Conservation (phyloP, 2,329 filamentous ascomycete genomes). For the Penicillium sp. region DNA sequence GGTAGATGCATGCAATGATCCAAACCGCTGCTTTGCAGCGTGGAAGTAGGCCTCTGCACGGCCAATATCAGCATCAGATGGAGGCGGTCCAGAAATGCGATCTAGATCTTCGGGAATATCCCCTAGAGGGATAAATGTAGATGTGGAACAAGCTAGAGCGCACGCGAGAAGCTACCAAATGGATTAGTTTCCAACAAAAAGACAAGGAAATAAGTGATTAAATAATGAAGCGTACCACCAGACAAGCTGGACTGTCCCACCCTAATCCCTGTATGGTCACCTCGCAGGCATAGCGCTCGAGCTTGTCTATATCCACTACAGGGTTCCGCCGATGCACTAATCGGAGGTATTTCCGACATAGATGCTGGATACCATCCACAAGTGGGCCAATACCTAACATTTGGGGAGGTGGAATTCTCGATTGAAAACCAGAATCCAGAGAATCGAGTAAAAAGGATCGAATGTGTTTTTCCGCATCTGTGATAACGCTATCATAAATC, state of each 20-base stretch:
- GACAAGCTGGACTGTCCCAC: conserved; percentile 27
- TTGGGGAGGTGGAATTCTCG: conserved; percentile 5
- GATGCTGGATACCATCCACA: conserved; percentile 19
- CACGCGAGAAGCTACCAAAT: conserved; percentile 21
- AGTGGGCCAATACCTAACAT: conserved; percentile 13
- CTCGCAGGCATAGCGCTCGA: conserved; percentile 22
- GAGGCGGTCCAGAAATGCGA: conserved; percentile 13
- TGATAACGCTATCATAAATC: conserved; percentile 20
- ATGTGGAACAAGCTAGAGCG: conserved; percentile 21
- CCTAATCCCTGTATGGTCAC: conserved; percentile 23
- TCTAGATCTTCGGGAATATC: conserved; percentile 21
- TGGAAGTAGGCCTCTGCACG: conserved; percentile 24
- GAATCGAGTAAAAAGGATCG: conserved; percentile 26
- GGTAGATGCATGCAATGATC: conserved; percentile 21
- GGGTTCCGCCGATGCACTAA: conserved; percentile 22
- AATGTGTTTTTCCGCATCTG: conserved; percentile 22
- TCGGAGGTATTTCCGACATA: conserved; percentile 18
- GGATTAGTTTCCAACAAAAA: background rate
- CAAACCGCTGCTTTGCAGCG: conserved; percentile 25
- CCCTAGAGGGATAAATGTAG: conserved; percentile 13
- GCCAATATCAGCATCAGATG: conserved; percentile 20
- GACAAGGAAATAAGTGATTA: background rate
- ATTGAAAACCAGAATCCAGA: conserved; percentile 14
- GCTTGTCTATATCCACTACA: conserved; percentile 19
- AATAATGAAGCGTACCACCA: conserved; percentile 19